Base-by-base conservation (phyloP, 2,329 filamentous ascomycete species). In the Chrysosporium queenslandicum region DNA sequence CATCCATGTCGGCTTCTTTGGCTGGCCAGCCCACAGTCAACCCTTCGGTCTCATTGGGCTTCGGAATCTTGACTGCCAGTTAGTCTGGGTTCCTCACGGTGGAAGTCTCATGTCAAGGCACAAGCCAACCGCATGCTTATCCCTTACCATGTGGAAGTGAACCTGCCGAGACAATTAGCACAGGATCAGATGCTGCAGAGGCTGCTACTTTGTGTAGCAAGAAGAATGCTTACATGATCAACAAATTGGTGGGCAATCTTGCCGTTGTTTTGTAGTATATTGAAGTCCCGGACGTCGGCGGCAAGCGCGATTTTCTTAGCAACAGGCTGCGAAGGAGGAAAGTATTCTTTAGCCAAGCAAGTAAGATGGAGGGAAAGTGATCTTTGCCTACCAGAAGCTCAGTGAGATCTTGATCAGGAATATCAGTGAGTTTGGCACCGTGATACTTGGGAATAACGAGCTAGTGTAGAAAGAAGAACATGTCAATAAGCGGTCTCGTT, bases 401-500 rank as follows among this genome's bases (percentile, higher is more conserved):
- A 48, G 72, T 67, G 52, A 98, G 78, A 59, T 87, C 76, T 51
- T 95, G 88, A 68, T 97, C 92, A 16, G 92, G 91, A 55, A 98
- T 91, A 67, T 97, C 91, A 56, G 81, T 79, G 23, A 98, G 80
- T 73, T 96, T 97, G 56, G 78, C 86, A 66, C 91, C 92, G 72
- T 98, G 92, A 72, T 81, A 79, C 73, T 98, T 98, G 58, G 92
- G 92, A 60, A 98, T 94, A 55, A 98, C 85, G 65, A 98, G 88
- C 91, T 94, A 42, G 8, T 32, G 16, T 8, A 4, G 23, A 16
- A 32, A n/a, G n/a, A 23, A 16, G 21, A 25, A 39, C 7, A 30
- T 6, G 46, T 40, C 29, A 51, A 36, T 25, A 27, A 7, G 25
- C 14, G n/a, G 21, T 5, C 16, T 11, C 20, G 29, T 23, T 4